phyloP scores from a whole-genome alignment of 2,329 filamentous ascomycete species.

The Xylaria sp. region DNA sequence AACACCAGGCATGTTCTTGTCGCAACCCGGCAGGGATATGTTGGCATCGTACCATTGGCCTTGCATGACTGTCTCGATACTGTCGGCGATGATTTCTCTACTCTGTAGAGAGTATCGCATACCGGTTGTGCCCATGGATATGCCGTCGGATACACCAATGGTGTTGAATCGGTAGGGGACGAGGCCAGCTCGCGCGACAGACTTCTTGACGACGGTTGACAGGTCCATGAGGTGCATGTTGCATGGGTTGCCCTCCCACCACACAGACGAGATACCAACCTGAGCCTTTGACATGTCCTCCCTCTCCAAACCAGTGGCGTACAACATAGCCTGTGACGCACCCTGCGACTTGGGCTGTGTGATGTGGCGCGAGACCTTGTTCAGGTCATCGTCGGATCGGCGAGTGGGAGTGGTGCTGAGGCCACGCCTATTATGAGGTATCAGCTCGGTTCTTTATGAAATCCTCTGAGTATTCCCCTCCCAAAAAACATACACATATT shows the following conservation, averaged over 20 bases:
- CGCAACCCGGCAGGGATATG: slow-evolving; percentile 94
- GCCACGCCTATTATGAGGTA: slow-evolving; percentile 56
- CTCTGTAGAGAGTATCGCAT: slow-evolving; percentile 97
- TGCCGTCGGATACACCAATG: slow-evolving; percentile 95
- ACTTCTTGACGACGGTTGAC: slow-evolving; percentile 76
- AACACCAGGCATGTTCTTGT: slow-evolving; percentile 99
- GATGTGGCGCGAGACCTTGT: slow-evolving; percentile 85
- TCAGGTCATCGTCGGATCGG: slow-evolving; percentile 70
- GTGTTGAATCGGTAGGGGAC: slow-evolving; percentile 99
- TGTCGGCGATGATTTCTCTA: slow-evolving; percentile 96
- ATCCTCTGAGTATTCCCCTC: not conserved
- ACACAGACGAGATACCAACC: slow-evolving; percentile 96
- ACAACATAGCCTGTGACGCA: slow-evolving; percentile 98
- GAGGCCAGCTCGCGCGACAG: slow-evolving; percentile 76
- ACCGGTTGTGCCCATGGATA: slow-evolving; percentile 97
- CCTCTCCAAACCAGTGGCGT: slow-evolving; percentile 89
- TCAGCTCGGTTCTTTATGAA: slow-evolving; percentile 22
- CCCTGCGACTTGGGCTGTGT: slow-evolving; percentile 98
- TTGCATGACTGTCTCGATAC: slow-evolving; percentile 98
- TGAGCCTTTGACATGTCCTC: slow-evolving; percentile 95
- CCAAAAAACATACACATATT: slow-evolving; percentile 49
- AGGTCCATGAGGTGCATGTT: slow-evolving; percentile 98
- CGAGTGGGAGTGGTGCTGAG: slow-evolving; percentile 63
- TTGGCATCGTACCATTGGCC: slow-evolving; percentile 99
- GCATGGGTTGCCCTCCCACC: slow-evolving; percentile 98